Evolutionary conservation across 441 rosid species (phyloP).

Genomic region (Eutrema salsugineum): DNA sequence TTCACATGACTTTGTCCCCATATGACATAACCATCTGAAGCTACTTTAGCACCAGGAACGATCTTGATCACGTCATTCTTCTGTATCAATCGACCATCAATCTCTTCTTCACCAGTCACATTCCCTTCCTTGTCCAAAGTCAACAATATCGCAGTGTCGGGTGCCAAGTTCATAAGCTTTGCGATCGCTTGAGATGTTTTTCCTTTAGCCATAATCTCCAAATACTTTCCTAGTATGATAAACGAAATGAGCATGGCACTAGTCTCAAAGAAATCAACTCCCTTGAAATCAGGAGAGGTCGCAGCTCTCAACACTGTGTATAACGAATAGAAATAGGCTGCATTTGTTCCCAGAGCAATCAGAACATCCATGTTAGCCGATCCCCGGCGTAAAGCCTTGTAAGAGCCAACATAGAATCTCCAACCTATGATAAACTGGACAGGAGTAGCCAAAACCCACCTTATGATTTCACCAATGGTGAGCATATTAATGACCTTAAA

Average conservation of each 20-base stretch:
- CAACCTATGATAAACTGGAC: constrained; percentile 87
- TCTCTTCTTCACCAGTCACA: constrained; percentile 65
- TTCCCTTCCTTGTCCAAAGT: constrained; percentile 60
- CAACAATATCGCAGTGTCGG: constrained; percentile 69
- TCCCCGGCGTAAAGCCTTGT: constrained; percentile 68
- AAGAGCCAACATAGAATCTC: constrained; percentile 75
- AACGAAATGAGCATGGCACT: constrained; percentile 95
- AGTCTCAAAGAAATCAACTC: constrained; percentile 89
- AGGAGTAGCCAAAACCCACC: constrained; percentile 79
- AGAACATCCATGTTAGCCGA: constrained; percentile 96
- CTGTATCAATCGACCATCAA: constrained; percentile 78
- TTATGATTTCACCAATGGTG: constrained; percentile 56
- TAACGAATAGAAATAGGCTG: constrained; percentile 89
- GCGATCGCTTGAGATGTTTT: constrained; percentile 95
- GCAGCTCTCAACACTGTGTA: constrained; percentile 80
- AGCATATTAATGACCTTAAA: constrained; percentile 74
- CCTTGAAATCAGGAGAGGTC: constrained; percentile 51
- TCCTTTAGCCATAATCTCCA: constrained; percentile 85
- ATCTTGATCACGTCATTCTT: constrained; percentile 81
- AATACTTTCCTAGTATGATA: constrained; percentile 86
- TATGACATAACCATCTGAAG: constrained; percentile 85
- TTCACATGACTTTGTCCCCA: constrained; percentile 97
- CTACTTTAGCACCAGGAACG: constrained; percentile 85
- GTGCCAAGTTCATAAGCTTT: constrained; percentile 84
- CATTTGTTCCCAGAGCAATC: constrained; percentile 87